Evolutionary conservation across 2,329 filamentous ascomycete genomes (phyloP).

Genomic region (Geosmithia flava): DNA sequence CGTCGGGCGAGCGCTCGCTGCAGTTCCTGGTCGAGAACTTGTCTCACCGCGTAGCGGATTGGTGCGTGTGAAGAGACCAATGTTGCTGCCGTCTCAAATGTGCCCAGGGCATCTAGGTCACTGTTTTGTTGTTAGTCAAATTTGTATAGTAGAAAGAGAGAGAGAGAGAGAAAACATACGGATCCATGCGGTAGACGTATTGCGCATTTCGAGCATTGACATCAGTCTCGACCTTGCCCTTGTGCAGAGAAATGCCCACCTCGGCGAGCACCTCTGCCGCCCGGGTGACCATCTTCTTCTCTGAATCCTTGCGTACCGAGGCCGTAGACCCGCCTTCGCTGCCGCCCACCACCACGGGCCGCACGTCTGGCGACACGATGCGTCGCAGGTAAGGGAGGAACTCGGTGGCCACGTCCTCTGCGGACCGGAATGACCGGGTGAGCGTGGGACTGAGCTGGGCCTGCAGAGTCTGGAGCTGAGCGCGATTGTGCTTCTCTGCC

Average conservation of each 20-base stretch:
- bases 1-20: constrained; percentile 57
- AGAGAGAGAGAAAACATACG: constrained; percentile 40
- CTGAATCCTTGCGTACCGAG: constrained; percentile 76
- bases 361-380: constrained; percentile 80
- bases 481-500: constrained; percentile 64
- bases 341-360: constrained; percentile 72
- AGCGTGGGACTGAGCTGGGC: constrained; percentile 59
- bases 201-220: constrained; percentile 45
- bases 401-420: constrained; percentile 66
- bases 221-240: constrained; percentile 64
- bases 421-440: constrained; percentile 65
- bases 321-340: constrained; percentile 52
- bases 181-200: constrained; percentile 92
- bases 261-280: constrained; percentile 77
- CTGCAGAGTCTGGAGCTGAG: constrained; percentile 63
- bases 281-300: constrained; percentile 68
- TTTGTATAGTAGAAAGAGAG: not conserved
- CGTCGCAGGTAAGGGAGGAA: constrained; percentile 75
- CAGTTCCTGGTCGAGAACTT: constrained; percentile 87
- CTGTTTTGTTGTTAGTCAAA: constrained; percentile 17
- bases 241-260: constrained; percentile 69
- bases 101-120: constrained; percentile 64
- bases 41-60: constrained; percentile 82
- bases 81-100: constrained; percentile 57
- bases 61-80: constrained; percentile 50